phyloP scores from a whole-genome alignment of 2,329 filamentous ascomycete species.

The Diaporthe ilicicola region DNA sequence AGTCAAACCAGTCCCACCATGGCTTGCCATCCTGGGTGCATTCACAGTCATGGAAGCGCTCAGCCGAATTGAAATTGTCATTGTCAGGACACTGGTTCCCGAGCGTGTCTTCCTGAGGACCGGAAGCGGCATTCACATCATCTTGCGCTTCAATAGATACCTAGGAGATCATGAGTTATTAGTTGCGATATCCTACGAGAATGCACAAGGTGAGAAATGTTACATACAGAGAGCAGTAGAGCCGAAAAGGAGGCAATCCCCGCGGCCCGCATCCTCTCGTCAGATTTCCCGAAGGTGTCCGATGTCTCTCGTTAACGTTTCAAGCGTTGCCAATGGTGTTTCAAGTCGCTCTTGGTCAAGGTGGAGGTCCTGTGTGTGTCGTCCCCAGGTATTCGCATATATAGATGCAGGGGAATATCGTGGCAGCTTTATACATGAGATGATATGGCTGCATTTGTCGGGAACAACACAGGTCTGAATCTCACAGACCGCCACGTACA shows the following conservation, averaged over 20 bases:
- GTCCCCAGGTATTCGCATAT: not conserved
- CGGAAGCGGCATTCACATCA: not conserved
- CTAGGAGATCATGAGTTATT: not conserved
- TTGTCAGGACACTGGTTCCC: slow-evolving; percentile 7
- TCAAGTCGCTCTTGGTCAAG: not conserved
- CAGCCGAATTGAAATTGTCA: not conserved
- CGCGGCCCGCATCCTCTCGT: not conserved
- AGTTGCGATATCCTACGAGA: not conserved
- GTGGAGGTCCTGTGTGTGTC: not conserved
- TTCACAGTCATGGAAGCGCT: not conserved
- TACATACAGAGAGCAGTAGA: not conserved
- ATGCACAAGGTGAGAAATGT: not conserved
- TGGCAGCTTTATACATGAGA: not conserved
- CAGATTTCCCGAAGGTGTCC: not conserved
- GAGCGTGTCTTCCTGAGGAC: not conserved
- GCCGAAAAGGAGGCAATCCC: not conserved
- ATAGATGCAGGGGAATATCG: not conserved
- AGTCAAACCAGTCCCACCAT: not conserved
- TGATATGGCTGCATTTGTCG: not conserved
- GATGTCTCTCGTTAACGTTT: too few species aligned
- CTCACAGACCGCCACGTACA: not conserved
- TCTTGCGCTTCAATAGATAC: not conserved
- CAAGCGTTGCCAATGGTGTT: not conserved
- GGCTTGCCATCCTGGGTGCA: slow-evolving; percentile 5
- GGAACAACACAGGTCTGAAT: not conserved